Evolutionary conservation across 176 grass and related monocot species (phyloP).

Genomic region (Pontederia crassipes): DNA sequence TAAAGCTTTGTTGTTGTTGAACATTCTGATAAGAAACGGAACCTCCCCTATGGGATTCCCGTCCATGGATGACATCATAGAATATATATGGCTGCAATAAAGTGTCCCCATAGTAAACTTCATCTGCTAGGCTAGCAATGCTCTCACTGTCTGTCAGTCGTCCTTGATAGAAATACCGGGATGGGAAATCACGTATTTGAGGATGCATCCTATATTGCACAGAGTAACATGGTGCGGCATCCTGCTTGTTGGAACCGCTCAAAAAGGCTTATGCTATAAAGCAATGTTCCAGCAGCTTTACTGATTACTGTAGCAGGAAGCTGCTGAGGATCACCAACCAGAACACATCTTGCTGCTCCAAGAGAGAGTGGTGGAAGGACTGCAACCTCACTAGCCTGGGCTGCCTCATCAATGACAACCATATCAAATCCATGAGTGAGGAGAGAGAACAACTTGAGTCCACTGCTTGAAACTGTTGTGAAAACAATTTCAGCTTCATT

Average conservation of each 20-base stretch:
- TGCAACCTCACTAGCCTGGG: slow-evolving; percentile 95
- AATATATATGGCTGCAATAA: slow-evolving; percentile 85
- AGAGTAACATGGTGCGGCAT: slow-evolving; percentile 91
- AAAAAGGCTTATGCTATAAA: slow-evolving; percentile 95
- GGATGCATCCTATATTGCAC: slow-evolving; percentile 99
- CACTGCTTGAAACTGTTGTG: slow-evolving; percentile 95
- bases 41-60: slow-evolving; percentile 90
- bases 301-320: slow-evolving; percentile 97
- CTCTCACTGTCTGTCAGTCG: slow-evolving; percentile 89
- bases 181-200: slow-evolving; percentile 95
- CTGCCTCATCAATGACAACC: slow-evolving; percentile 98
- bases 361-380: slow-evolving; percentile 81
- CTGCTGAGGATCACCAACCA: slow-evolving; percentile 97
- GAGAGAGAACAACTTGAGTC: slow-evolving; percentile 89
- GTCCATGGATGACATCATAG: slow-evolving; percentile 82
- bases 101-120: slow-evolving; percentile 61
- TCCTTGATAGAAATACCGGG: slow-evolving; percentile 93
- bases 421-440: slow-evolving; percentile 98
- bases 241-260: slow-evolving; percentile 96
- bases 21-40: slow-evolving; percentile 94
- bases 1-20: too few relatives aligned
- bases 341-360: slow-evolving; percentile 92
- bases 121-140: slow-evolving; percentile 58
- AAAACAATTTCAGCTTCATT: slow-evolving; percentile 99
- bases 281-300: slow-evolving; percentile 95